Evolutionary conservation across 2,329 filamentous ascomycete genomes (phyloP).

Genomic region (Cryoendolithus antarcticus): DNA sequence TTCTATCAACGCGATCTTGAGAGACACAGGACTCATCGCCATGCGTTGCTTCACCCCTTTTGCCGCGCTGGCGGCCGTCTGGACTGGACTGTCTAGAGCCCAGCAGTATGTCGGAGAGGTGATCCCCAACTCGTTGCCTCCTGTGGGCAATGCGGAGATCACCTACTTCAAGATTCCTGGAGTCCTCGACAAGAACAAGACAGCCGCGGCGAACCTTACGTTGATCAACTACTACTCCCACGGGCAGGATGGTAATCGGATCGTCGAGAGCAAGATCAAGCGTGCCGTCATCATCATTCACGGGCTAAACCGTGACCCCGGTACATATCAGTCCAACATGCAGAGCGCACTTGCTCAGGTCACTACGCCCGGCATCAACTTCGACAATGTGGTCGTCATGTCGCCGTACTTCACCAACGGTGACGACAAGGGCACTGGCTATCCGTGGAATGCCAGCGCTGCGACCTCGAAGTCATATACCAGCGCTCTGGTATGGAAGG

Average conservation of each 20-base stretch:
- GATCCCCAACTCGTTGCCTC: constrained; percentile 20
- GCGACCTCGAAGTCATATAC: constrained; percentile 17
- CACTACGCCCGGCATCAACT: constrained; percentile 16
- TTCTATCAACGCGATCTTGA: background rate
- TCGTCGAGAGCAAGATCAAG: constrained; percentile 16
- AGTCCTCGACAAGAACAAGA: constrained; percentile 9
- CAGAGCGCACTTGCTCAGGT: constrained; percentile 22
- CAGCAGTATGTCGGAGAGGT: constrained; percentile 23
- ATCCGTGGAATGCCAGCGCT: constrained; percentile 21
- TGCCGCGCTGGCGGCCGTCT: constrained; percentile 6
- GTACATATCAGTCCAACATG: constrained; percentile 23
- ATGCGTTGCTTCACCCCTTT: constrained; percentile 8
- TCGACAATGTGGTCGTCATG: constrained; percentile 20
- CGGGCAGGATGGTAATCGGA: constrained; percentile 15
- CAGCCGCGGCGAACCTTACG: constrained; percentile 18
- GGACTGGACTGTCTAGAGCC: constrained; percentile 5
- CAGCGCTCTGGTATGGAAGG: constrained; percentile 23
- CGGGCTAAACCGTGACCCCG: constrained; percentile 22
- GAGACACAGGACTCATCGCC: background rate
- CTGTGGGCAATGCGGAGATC: constrained; percentile 22
- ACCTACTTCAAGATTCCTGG: constrained; percentile 23
- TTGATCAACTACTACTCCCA: constrained; percentile 24
- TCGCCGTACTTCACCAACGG: constrained; percentile 25
- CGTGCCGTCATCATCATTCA: constrained; percentile 26
- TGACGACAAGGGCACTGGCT: constrained; percentile 23